Base-by-base conservation (phyloP, 208 protist genomes). In the Ichthyophonus hoferi region DNA sequence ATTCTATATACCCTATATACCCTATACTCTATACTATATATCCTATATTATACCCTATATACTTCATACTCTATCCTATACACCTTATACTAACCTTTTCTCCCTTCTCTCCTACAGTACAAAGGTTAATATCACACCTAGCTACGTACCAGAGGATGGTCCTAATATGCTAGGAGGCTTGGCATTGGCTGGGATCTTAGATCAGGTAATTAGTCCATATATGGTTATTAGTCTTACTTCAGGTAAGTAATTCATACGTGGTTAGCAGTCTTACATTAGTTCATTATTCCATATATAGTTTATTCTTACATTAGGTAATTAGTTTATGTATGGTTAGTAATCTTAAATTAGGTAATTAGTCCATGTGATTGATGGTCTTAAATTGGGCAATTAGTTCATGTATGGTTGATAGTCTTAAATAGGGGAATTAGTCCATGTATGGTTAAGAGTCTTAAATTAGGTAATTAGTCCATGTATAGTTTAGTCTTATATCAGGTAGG, bases 161-260 rank as follows among this genome's bases (percentile, higher is more conserved):
- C n/a, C 81, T 14, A 41, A 14, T n/a, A 38, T 85, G n/a, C 24
- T 41, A n/a, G 81, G 81, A 3, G 81, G 81, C 38, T 7, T 85
- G 14, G 81, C 81, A 24, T 34, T 85, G 38, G 81, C 81, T 85
- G 81, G 81, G 14, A 58, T 37, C 14, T 37, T 85, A 3, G 81
- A 85, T 58, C 81, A 85, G 81, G 81, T 85, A 24, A 24, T 7
- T 24, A 24, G 50, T n/a, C n/a, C n/a, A n/a, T n/a, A n/a, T n/a
- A 24, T 7, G 50, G 50, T 7, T 7, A 67, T 7, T 7, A 24
- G 50, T 7, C 14, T 7, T 7, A 67, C 50, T n/a, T 67, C 24
- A 24, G 7, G 7, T 24, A n/a, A 67, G 7, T 67, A 24, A n/a
- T 67, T 24, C 50, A 7, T 67, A n/a, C n/a, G 50, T 7, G 50